Percentiles rank a stretch among this genome's conserved stretches.
phyloP scores from a whole-genome alignment of 2,329 filamentous ascomycete genomes.

The Beauveria brongniartii region DNA sequence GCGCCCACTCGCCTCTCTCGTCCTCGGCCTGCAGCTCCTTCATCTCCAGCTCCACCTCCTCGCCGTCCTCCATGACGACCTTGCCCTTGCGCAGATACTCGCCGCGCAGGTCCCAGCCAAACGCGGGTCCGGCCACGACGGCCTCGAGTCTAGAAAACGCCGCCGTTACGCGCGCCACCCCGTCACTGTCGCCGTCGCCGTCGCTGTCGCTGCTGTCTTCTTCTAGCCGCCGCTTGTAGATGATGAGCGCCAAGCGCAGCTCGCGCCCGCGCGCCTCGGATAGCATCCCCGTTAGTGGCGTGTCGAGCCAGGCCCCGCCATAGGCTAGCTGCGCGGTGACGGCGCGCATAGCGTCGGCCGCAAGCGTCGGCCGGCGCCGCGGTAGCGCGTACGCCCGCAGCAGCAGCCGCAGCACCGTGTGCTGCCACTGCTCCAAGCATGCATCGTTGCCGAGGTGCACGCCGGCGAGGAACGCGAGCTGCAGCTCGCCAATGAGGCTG shows the following conservation, averaged over 20 bases:
- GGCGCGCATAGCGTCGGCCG: conserved; percentile 37
- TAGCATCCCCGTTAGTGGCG: conserved; percentile 33
- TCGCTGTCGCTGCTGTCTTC: conserved; percentile 29
- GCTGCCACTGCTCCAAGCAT: conserved; percentile 56
- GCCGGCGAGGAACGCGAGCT: conserved; percentile 51
- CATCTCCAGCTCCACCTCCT: conserved; percentile 39
- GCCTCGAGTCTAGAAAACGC: conserved; percentile 35
- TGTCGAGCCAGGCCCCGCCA: conserved; percentile 39
- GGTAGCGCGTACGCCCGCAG: conserved; percentile 42
- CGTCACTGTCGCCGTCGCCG: conserved; percentile 31
- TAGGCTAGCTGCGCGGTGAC: conserved; percentile 49
- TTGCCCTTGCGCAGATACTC: conserved; percentile 41
- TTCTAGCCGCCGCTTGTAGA: conserved; percentile 47
- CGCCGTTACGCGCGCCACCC: conserved; percentile 17
- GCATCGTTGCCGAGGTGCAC: conserved; percentile 49
- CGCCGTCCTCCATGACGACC: conserved; percentile 44
- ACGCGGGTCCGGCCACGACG: conserved; percentile 26
- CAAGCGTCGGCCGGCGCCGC: conserved; percentile 33
- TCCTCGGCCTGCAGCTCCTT: conserved; percentile 46
- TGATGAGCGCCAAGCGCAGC: conserved; percentile 40
- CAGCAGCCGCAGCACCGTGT: conserved; percentile 42
- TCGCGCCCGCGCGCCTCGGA: conserved; percentile 22
- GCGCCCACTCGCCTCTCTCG: conserved; percentile 44
- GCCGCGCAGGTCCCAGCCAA: conserved; percentile 49
- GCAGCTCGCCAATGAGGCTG: conserved; percentile 50